Base-by-base conservation (phyloP, 192 early-diverging fungal species). In the Rhizoclosmatium globosum region DNA sequence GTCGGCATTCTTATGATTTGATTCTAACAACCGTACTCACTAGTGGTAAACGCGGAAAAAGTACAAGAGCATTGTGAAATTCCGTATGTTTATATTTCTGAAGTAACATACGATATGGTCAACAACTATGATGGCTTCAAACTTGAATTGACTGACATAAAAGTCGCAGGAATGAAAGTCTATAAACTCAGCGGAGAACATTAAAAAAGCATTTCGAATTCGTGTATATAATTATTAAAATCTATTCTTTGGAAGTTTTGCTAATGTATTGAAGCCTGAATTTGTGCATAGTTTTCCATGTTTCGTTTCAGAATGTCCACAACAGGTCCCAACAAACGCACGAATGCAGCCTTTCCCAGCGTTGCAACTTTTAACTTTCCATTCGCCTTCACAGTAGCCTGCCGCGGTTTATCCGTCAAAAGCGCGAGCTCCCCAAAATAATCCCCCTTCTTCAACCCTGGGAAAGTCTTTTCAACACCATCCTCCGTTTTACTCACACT, bases 231-330 rank as follows among this genome's bases (percentile, higher is more conserved):
- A 11, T n/a, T n/a, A 45, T 0, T 42, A 44, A 68, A 68, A 68
- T 13, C 3, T 68, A 62, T 62, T 62, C 9, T 17, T 53, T 13
- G 0, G 17, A 53, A 53, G 50, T 13, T 53, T 13, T 1, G 0
- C 9, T 53, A 17, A 13, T 7, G 6, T 53, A 53, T 53, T 53
- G 50, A 53, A 53, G 6, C 6, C 6, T 53, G 50, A 57, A 87
- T 68, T 43, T 82, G 48, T 68, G 86, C 84, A 82, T 99, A 99
- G 82, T 98, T 95, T 64, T 86, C 90, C 39, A 93, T 91, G 86
- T 99, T 97, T 66, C 98, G 89, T 79, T 97, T 93, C 71, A 99
- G 92, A 65, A 98, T 99, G 79, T 98, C 95, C 62, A 95, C 92
- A 62, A 96, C 92, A 15, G 98, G 96, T 2, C 98, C 98, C 3